Conservation (phyloP, 2,329 filamentous ascomycete genomes). For the Cladophialophora immunda region DNA sequence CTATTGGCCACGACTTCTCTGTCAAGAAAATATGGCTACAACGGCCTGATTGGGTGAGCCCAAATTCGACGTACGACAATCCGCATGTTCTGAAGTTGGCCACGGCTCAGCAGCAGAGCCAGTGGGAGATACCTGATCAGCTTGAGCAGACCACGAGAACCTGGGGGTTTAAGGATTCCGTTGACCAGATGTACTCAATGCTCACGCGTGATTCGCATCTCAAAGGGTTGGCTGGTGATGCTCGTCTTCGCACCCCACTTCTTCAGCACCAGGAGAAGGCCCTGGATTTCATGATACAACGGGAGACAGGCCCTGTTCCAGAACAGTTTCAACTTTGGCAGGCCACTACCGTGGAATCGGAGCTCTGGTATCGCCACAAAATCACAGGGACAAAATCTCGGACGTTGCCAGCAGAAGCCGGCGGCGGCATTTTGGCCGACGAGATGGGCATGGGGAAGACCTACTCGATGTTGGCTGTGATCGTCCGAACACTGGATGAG, state of each 20-base stretch:
- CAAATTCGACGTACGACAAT: conserved; percentile 32
- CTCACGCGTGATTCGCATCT: conserved; percentile 26
- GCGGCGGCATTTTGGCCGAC: conserved; percentile 64
- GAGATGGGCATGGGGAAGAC: conserved; percentile 71
- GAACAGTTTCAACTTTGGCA: conserved; percentile 44
- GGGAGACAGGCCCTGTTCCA: conserved; percentile 44
- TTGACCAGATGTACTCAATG: conserved; percentile 27
- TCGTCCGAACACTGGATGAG: conserved; percentile 52
- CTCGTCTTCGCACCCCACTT: conserved; percentile 14
- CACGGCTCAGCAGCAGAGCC: neutral
- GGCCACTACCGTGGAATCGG: conserved; percentile 33
- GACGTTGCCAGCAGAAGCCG: conserved; percentile 40
- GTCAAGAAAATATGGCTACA: conserved; percentile 31
- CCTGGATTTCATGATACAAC: conserved; percentile 34
- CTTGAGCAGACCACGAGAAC: neutral
- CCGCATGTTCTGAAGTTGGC: conserved; percentile 27
- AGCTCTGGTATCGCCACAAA: conserved; percentile 46
- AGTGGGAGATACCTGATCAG: neutral
- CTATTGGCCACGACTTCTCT: conserved; percentile 21
- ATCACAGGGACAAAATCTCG: conserved; percentile 50
- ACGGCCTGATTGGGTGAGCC: conserved; percentile 23
- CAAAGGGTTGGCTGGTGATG: conserved; percentile 20
- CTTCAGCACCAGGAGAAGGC: conserved; percentile 33
- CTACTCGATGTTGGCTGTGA: conserved; percentile 60
- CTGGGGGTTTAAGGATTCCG: conserved; percentile 18